phyloP scores from a whole-genome alignment of 192 early-diverging fungal genomes.

The Coemansia sp. region DNA sequence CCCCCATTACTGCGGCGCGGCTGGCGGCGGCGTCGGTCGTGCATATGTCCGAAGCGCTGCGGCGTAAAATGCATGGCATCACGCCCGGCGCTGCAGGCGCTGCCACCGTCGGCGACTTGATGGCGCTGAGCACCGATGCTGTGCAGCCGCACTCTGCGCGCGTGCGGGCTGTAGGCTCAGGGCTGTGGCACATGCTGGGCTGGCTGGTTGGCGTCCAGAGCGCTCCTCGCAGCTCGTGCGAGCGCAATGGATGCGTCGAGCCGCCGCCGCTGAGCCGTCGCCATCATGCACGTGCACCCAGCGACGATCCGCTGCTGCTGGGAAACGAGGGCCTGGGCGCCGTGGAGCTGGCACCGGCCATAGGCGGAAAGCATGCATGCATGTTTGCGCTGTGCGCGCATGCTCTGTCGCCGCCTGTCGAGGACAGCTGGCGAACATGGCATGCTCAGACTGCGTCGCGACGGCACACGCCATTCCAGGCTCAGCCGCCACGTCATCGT shows the following conservation, averaged over 20 bases:
- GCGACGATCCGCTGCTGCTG: conserved; percentile 45
- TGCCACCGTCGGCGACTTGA: conserved; percentile 31
- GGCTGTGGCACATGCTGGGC: conserved; percentile 51
- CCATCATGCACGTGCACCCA: conserved; percentile 15
- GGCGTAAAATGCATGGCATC: conserved; percentile 42
- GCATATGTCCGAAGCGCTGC: conserved; percentile 42
- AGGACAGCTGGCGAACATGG: conserved; percentile 40
- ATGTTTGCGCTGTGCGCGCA: conserved; percentile 52
- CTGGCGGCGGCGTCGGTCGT: conserved; percentile 30
- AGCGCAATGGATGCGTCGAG: neutral
- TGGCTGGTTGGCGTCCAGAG: conserved; percentile 41
- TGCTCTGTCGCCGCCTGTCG: conserved; percentile 23
- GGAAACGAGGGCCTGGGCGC: conserved; percentile 51
- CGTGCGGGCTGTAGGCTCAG: conserved; percentile 22
- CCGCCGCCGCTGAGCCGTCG: conserved; percentile 4
- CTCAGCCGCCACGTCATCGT: neutral
- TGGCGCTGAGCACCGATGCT: conserved; percentile 16
- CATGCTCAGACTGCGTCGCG: conserved; percentile 13
- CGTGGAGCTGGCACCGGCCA: conserved; percentile 38
- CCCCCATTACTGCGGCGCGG: conserved; percentile 14
- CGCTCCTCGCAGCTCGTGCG: conserved; percentile 1
- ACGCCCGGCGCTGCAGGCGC: conserved; percentile 13
- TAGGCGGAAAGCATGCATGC: conserved; percentile 14
- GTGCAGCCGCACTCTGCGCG: conserved; percentile 10
- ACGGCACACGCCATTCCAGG: neutral